These are phyloP conservation scores for Scheffersomyces coipomensis DNA, from an alignment of 805 yeast genomes.

Conservation along the genomic window DNA sequence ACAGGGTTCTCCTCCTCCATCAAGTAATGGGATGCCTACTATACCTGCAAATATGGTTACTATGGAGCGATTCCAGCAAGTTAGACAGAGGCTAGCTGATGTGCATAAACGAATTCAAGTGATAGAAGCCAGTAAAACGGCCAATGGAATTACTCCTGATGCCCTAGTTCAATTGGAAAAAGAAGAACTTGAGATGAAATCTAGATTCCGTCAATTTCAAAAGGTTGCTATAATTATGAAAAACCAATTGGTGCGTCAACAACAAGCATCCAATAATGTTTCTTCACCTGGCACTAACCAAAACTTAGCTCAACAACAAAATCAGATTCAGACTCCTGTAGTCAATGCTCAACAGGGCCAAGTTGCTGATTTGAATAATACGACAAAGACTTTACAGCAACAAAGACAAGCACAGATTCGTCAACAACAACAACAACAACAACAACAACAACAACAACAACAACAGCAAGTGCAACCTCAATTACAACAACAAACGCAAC, in stretches of 20 bases:
- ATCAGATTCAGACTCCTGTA: background rate
- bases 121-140: conserved; percentile 48
- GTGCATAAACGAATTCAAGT: conserved; percentile 49
- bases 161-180: conserved; percentile 43
- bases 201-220: conserved; percentile 48
- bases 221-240: conserved; percentile 49
- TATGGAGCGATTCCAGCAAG: conserved; percentile 39
- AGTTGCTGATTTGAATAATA: background rate
- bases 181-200: conserved; percentile 48
- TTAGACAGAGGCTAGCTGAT: conserved; percentile 47
- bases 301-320: conserved; percentile 7
- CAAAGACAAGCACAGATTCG: background rate
- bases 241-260: conserved; percentile 32
- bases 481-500: background rate
- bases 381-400: conserved; percentile 5
- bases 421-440: background rate
- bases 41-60: conserved; percentile 23
- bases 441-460: background rate
- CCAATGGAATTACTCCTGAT: conserved; percentile 44
- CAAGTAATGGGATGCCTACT: conserved; percentile 4
- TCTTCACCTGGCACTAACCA: background rate
- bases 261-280: background rate
- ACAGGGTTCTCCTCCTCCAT: background rate
- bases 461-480: background rate
- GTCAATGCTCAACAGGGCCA: background rate